Evolutionary conservation across 495 filamentous ascomycete species (phyloP), one percentile per base, ranked within the genome.

Genomic region (Annulohypoxylon stygium): DNA sequence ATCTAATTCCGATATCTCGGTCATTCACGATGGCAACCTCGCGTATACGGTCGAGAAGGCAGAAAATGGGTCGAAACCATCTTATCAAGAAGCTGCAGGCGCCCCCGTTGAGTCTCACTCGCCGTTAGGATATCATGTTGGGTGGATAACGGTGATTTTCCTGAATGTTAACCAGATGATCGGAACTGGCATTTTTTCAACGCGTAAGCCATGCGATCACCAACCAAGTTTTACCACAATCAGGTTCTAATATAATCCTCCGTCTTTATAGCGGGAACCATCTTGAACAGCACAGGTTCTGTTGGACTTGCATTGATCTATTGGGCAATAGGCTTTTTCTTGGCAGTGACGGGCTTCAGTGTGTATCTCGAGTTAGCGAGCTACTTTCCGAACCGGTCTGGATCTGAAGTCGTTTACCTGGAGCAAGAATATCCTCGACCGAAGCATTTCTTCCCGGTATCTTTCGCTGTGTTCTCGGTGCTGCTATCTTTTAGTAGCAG

Each of bases 101-200:
- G 90, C 90, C 4, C 90, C 90, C 0, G 86, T 91, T 8, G 90
- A 91, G 70, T 78, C 71, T 0, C 67, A 78, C 14, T 91, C 88
- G 9, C 88, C 90, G 0, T 78, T 92, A 23, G 90, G 89, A 4
- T 90, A 90, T 73, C 76, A 84, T 3, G 89, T 90, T 9, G 85
- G 85, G 3, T 81, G 80, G 10, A 61, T 88, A 57, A 88, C 88
- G 9, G 86, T 88, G 20, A 80, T 90, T 41, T 89, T 89, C 68
- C 76, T 92, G 26, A 91, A 91, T 66, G 71, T 92, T 26, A 88
- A 86, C 68, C 86, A 87, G 75, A 92, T 91, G 88, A 85, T 92
- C 62, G 90, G 90, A 0, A 91, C 89, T 0, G 89, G 90, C 11
- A 84, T 92, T 3, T 92, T 88, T 76, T 89, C 88, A 16, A 90